Evolutionary conservation across 495 filamentous ascomycete species (phyloP), one percentile per base, ranked within the genome.

Genomic region (Cercophora newfieldiana): DNA sequence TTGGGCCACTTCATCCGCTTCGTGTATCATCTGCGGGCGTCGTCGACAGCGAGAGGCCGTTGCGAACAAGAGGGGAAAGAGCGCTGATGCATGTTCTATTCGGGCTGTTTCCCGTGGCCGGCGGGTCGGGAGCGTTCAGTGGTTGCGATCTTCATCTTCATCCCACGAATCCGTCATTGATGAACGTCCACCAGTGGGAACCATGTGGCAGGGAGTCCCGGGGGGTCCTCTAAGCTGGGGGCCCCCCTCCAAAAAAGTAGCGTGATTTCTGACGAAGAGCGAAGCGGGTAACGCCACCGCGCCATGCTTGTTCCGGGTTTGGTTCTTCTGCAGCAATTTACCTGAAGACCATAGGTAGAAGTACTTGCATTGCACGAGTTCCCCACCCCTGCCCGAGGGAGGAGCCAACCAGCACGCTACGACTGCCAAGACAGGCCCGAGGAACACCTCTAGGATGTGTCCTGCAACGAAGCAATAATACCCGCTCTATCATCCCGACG

Each of bases 381-480:
- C 37, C 37, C 37, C 37, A 37, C 24, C 31, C 54, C 25, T 50
- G 28, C 10, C 21, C 33, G 18, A 29, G 50, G 29, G 44, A 26
- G 44, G 21, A 31, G 49, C 28, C 55, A 30, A 55, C 61, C 18
- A 29, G 49, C 50, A 63, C 49, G 61, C 63, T 50, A 21, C 59
- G 29, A 63, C 19, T 33, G 57, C 64, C 64, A 66, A 66, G 64
- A 33, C 19, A 54, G 48, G 50, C 25, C 61, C 53, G 29, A 60
- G 28, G 56, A 51, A 37, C 59, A 51, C 26, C 47, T 55, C 18
- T 24, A 25, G 37, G 58, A 61, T 24, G 68, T 48, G 59, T 64
- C 65, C 61, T 57, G 65, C 62, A 66, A 58, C 21, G 31, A 33
- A 55, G 31, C 58, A 53, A 59, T 53, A 61, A 66, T 66, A 66